A percentile compares a stretch with the other conserved stretches of the same genome.
Conservation (phyloP, 192 early-diverging fungal genomes). For the Geosiphon pyriformis region DNA sequence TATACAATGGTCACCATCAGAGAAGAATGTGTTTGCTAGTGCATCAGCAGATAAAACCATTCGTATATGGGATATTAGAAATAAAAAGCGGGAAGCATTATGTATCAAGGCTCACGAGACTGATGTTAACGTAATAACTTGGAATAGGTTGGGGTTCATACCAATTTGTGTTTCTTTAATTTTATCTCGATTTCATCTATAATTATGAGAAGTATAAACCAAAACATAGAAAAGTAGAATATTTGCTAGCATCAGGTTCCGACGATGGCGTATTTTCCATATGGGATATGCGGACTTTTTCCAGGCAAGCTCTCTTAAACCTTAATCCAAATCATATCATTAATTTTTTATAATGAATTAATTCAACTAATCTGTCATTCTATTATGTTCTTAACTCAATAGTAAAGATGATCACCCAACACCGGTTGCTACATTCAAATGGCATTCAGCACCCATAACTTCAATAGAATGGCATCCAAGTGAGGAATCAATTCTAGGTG, state of each 20-base stretch:
- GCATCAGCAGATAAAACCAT: slow-evolving; percentile 89
- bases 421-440: slow-evolving; percentile 89
- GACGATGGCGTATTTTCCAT: slow-evolving; percentile 92
- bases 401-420: slow-evolving; percentile 38
- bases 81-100: slow-evolving; percentile 69
- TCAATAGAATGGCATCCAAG: slow-evolving; percentile 96
- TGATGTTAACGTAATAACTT: slow-evolving; percentile 96
- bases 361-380: not conserved
- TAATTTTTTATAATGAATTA: slow-evolving; percentile 10
- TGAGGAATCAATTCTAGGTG: slow-evolving; percentile 87
- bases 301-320: slow-evolving; percentile 16
- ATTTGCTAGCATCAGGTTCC: slow-evolving; percentile 86
- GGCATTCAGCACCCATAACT: slow-evolving; percentile 89
- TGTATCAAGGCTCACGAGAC: slow-evolving; percentile 73
- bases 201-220: not conserved
- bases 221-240: slow-evolving; percentile 53
- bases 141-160: slow-evolving; percentile 67
- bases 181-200: not conserved
- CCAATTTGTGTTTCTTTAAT: not conserved
- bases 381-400: not conserved
- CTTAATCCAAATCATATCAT: slow-evolving; percentile 10
- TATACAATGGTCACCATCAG: slow-evolving; percentile 93
- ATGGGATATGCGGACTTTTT: slow-evolving; percentile 85
- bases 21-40: slow-evolving; percentile 87
- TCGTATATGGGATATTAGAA: slow-evolving; percentile 90